Percentiles rank a stretch among this genome's conserved stretches.
Conservation (phyloP, 1,284 basidiomycete species). For the Lignosus rhinocerotis region DNA sequence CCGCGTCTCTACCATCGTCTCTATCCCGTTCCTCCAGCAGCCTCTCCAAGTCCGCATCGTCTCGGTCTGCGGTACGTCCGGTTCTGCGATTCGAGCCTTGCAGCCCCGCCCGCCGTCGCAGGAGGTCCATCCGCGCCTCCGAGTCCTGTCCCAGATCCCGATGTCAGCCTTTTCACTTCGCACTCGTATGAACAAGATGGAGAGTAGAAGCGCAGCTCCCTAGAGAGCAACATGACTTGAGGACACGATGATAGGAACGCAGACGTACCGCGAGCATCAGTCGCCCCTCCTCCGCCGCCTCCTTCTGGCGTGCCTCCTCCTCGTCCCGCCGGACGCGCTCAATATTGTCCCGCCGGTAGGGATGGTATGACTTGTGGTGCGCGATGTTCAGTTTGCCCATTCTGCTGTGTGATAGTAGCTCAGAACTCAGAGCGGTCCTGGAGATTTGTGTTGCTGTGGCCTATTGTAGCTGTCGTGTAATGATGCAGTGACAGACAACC, state of each 20-base stretch:
- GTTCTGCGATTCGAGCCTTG: conserved; percentile 25
- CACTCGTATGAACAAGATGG: background rate
- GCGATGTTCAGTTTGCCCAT: conserved; percentile 87
- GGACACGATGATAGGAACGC: background rate
- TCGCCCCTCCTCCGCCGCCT: conserved; percentile 67
- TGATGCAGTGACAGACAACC: no score
- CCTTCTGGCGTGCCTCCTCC: conserved; percentile 69
- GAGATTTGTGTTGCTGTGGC: background rate
- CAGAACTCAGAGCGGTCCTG: background rate
- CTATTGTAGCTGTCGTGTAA: background rate
- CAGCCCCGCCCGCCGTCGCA: conserved; percentile 60
- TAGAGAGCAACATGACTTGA: no score
- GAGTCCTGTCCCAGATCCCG: conserved; percentile 52
- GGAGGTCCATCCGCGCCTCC: conserved; percentile 70
- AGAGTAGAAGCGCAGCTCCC: no score
- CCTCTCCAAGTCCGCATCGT: conserved; percentile 37
- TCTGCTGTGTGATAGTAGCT: background rate
- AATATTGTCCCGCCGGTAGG: conserved; percentile 82
- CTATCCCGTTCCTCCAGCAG: background rate
- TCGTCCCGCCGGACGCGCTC: conserved; percentile 79
- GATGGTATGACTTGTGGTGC: conserved; percentile 89
- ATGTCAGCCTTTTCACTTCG: background rate
- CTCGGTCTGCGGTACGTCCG: conserved; percentile 35
- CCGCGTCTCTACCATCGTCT: conserved; percentile 19
- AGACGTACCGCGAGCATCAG: conserved; percentile 67